Conservation (phyloP, 2,329 filamentous ascomycete species). For the Parastagonospora nodorum region DNA sequence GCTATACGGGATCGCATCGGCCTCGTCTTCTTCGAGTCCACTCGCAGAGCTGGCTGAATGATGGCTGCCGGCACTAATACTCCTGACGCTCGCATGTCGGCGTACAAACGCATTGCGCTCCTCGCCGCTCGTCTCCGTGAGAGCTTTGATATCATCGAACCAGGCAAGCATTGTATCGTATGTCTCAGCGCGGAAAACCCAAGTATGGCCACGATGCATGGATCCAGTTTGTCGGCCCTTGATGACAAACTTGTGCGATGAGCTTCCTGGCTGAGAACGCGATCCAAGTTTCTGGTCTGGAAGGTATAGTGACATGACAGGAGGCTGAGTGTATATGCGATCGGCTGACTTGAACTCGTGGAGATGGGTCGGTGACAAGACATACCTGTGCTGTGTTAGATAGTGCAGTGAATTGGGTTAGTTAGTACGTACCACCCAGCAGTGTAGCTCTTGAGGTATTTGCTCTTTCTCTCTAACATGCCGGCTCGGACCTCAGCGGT, state of each 20-base stretch:
- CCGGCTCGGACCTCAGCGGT: conserved; percentile 86
- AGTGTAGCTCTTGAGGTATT: conserved; percentile 96
- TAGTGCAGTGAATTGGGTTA: not conserved
- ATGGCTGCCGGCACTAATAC: conserved; percentile 67
- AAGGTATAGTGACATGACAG: conserved; percentile 94
- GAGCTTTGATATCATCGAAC: conserved; percentile 88
- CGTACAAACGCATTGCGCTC: conserved; percentile 88
- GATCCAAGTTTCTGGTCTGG: conserved; percentile 95
- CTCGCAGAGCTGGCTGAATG: conserved; percentile 56
- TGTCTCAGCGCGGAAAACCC: conserved; percentile 70
- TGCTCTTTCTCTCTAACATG: conserved; percentile 95
- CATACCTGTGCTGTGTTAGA: conserved; percentile 68
- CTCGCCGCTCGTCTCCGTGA: conserved; percentile 87
- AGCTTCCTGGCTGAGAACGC: conserved; percentile 79
- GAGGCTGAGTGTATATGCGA: conserved; percentile 77
- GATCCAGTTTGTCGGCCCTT: conserved; percentile 93
- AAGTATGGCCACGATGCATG: conserved; percentile 80
- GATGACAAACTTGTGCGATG: conserved; percentile 96
- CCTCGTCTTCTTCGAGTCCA: conserved; percentile 59
- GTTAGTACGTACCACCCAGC: conserved; percentile 76
- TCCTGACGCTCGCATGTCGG: conserved; percentile 77
- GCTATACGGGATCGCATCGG: conserved; percentile 68
- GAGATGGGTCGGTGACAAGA: conserved; percentile 92
- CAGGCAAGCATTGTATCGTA: conserved; percentile 97
- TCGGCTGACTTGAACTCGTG: conserved; percentile 99